A percentile compares a stretch with the other conserved stretches of the same genome.
Evolutionary conservation across 352 stramenopile genomes (phyloP).

Genomic region (Phytophthora citricola): DNA sequence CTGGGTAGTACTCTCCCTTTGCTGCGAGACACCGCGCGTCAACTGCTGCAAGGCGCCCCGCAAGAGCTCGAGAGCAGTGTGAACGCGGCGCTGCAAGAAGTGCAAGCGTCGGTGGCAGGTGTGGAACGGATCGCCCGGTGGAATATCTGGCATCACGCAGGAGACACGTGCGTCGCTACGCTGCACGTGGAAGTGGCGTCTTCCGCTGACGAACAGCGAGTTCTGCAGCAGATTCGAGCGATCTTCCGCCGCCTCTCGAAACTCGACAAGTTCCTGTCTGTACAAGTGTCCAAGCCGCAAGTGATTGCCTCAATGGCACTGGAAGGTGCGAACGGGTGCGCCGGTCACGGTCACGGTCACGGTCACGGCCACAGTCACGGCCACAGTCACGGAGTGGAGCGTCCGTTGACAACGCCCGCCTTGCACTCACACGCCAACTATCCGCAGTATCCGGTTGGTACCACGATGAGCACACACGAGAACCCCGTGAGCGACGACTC

Average conservation of each 20-base stretch:
- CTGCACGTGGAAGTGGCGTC: slow-evolving; percentile 64
- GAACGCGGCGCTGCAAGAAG: slow-evolving; percentile 51
- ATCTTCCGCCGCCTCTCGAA: slow-evolving; percentile 53
- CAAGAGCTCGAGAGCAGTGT: slow-evolving; percentile 59
- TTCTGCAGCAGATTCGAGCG: slow-evolving; percentile 53
- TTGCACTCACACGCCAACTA: slow-evolving; percentile 24
- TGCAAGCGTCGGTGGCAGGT: slow-evolving; percentile 49
- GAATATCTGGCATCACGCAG: slow-evolving; percentile 82
- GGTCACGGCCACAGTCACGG: slow-evolving; percentile 17
- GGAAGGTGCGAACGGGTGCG: slow-evolving; percentile 23
- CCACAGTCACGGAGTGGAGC: slow-evolving; percentile 30
- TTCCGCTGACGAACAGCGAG: slow-evolving; percentile 56
- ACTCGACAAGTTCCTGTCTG: slow-evolving; percentile 63
- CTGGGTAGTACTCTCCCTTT: slow-evolving; percentile 84
- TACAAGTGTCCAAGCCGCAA: slow-evolving; percentile 68
- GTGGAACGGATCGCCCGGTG: slow-evolving; percentile 62
- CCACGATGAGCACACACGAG: slow-evolving; percentile 66
- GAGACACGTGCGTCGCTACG: slow-evolving; percentile 62
- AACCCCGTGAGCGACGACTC: slow-evolving; percentile 70
- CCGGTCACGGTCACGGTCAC: slow-evolving; percentile 24
- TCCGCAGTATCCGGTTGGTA: slow-evolving; percentile 22
- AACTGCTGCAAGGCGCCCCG: slow-evolving; percentile 77
- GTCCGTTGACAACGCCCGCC: slow-evolving; percentile 7
- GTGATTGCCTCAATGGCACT: slow-evolving; percentile 16
- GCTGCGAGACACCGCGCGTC: slow-evolving; percentile 72